Base-by-base conservation (phyloP, 1,284 basidiomycete genomes). In the Lignosus rhinocerotis region DNA sequence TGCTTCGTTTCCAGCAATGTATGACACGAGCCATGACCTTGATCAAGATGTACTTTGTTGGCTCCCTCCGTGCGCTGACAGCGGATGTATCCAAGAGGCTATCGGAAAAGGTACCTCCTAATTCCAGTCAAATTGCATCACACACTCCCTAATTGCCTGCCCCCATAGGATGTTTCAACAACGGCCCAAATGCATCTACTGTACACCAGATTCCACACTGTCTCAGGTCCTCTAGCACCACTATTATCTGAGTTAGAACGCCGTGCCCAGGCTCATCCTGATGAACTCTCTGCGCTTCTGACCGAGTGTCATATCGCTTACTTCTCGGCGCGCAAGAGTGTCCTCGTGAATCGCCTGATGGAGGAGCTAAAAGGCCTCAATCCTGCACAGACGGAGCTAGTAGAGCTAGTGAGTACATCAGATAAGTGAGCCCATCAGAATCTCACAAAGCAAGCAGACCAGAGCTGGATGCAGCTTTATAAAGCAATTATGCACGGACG, bases 1-100 rank as follows among this genome's bases (percentile, higher is more conserved):
- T 96, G 9, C 80, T 98, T 19, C 87, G 95, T 25, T 97, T 95
- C 75, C 94, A 96, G 68, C 95, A 97, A 75, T 97, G 95, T 73
- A 88, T 97, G 83, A 96, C 93, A 0, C 86, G 95, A 36, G 92
- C 93, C 21, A 96, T 97, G 94, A 96, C 94, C 0, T 80, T 98
- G 51, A 93, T 97, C 76, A 95, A 92, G 71, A 93, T 97, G 84
- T 94, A 90, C 74, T 96, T 96, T 67, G 87, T 95, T 21, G 88
- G 90, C 4, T 88, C 90, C 2, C 78, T 97, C 11, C 81, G 87
- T 55, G 84, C 87, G 1, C 78, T 95, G 11, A 85, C 87, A 1
- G 75, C 83, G 21, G 92, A 96, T 65, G 82, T 95, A 12, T 81
- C 82, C 1, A 88, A 81, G 65, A 83, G 91, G 9, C 71, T 94